Evolutionary conservation across 768 basidiomycete genomes (phyloP), one percentile per base, ranked within the genome.

Genomic region (Agrocybe praecox): DNA sequence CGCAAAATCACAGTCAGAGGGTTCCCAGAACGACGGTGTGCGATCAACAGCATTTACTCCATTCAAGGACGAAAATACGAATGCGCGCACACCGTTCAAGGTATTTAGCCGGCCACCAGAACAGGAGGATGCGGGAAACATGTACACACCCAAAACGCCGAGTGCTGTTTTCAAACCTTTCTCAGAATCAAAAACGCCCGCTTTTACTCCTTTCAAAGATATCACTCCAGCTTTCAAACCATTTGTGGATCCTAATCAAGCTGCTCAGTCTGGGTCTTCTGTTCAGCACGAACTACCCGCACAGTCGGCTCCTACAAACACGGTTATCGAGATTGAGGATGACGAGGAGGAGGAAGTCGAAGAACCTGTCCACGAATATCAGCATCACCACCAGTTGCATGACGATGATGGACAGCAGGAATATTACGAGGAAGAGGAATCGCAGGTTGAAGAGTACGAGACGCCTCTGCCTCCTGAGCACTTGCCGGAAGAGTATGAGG

Each of bases 81-180:
- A 73, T 58, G 71, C 70, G n/a, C 71, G 72, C 51, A 79, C 81
- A 8, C 80, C 83, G 2, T 83, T 77, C 77, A 76, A 88, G 59
- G 90, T 92, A 18, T 92, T 92, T 70, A 89, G 84, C 56, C 82
- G 87, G 15, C 90, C 88, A n/a, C 86, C 86, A 0, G 76, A 78
- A 42, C 75, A 79, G 46, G 66, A 69, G 22, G 79, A 81, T 56
- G 58, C 54, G 40, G 57, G 53, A 18, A 72, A 73, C 58, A 70
- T 70, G 6, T 80, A 80, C 56, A 78, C 81, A 18, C 79, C 81
- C 22, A 83, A 84, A 59, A 76, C 76, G 7, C 70, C 72, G 12
- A 67, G 57, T 43, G 58, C 66, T 34, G 65, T 74, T 11, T 80
- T 80, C 54, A 77, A 73, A n/a, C 78, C 80, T 1, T 78, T 77